Evolutionary conservation across 495 filamentous ascomycete species (phyloP).

Genomic region (Jackrogersella multiformis): DNA sequence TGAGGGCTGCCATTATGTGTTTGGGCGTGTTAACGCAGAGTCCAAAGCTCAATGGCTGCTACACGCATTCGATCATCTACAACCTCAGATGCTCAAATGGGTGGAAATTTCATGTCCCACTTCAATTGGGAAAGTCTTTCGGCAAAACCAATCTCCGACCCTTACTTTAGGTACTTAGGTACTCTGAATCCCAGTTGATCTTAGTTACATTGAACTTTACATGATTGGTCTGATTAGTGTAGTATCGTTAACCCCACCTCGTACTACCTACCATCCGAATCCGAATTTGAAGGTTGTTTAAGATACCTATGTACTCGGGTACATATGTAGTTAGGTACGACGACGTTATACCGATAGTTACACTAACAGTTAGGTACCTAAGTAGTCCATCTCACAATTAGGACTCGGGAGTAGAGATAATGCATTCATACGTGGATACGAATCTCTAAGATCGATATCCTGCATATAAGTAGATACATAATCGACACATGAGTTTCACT

Average conservation of each 20-base stretch:
- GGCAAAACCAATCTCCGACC: constrained; percentile 18
- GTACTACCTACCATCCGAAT: background rate
- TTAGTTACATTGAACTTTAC: background rate
- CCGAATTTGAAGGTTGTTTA: too few relatives aligned
- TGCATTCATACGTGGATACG: too few relatives aligned
- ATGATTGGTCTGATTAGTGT: background rate
- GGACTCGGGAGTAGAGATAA: too few relatives aligned
- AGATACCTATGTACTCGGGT: too few relatives aligned
- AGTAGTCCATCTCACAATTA: too few relatives aligned
- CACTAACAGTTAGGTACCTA: too few relatives aligned
- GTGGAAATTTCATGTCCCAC: constrained; percentile 28
- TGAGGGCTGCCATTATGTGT: constrained; percentile 42
- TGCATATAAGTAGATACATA: too few relatives aligned
- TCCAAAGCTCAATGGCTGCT: constrained; percentile 15
- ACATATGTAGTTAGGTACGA: too few relatives aligned
- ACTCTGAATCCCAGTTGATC: background rate
- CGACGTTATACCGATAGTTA: too few relatives aligned
- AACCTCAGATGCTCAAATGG: constrained; percentile 10
- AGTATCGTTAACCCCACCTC: background rate
- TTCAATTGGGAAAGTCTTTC: constrained; percentile 17
- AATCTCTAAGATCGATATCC: too few relatives aligned
- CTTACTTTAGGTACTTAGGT: background rate
- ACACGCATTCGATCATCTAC: constrained; percentile 20
- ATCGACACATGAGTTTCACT: too few relatives aligned
- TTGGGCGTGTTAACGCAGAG: constrained; percentile 9